A percentile compares a stretch with the other conserved stretches of the same genome.
Evolutionary conservation across 2,329 filamentous ascomycete species (phyloP).

Genomic region (Coniella vitis): DNA sequence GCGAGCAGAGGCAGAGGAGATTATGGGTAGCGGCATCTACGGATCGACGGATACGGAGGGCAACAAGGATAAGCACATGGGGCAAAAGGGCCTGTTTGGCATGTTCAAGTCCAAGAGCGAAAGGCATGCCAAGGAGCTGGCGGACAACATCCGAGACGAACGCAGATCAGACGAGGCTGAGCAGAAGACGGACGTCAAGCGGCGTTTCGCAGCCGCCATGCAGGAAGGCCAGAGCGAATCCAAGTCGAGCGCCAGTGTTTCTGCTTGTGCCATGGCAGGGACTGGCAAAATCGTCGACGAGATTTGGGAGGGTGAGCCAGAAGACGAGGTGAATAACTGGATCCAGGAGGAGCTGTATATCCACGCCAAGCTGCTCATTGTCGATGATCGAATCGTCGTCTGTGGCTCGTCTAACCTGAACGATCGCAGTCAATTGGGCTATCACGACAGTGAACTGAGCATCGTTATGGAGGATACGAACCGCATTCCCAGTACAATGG

Average conservation of each 20-base stretch:
- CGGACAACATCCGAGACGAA: slow-evolving; percentile 27
- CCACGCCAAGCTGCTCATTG: slow-evolving; percentile 84
- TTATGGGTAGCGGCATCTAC: slow-evolving; percentile 73
- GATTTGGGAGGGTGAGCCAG: slow-evolving; percentile 65
- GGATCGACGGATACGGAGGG: slow-evolving; percentile 41
- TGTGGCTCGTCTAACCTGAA: slow-evolving; percentile 89
- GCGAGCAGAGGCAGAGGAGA: slow-evolving; percentile 78
- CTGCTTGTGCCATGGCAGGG: slow-evolving; percentile 75
- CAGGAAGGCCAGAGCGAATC: slow-evolving; percentile 28
- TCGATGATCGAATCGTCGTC: slow-evolving; percentile 77
- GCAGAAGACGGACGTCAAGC: slow-evolving; percentile 40
- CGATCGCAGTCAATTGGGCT: slow-evolving; percentile 79
- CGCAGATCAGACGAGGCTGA: slow-evolving; percentile 32
- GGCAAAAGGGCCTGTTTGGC: slow-evolving; percentile 25
- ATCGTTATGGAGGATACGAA: slow-evolving; percentile 84
- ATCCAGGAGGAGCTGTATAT: slow-evolving; percentile 96
- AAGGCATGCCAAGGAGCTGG: slow-evolving; percentile 25
- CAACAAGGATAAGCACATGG: slow-evolving; percentile 44
- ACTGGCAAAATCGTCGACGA: slow-evolving; percentile 59
- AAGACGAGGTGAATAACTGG: slow-evolving; percentile 79
- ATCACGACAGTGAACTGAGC: slow-evolving; percentile 85
- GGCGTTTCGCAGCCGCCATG: slow-evolving; percentile 44
- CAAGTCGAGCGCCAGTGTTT: slow-evolving; percentile 46
- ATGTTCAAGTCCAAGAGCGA: slow-evolving; percentile 25
- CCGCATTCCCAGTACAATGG: slow-evolving; percentile 65